Conservation (phyloP, 805 yeast species). For the Jamesozyma spencerorum region DNA sequence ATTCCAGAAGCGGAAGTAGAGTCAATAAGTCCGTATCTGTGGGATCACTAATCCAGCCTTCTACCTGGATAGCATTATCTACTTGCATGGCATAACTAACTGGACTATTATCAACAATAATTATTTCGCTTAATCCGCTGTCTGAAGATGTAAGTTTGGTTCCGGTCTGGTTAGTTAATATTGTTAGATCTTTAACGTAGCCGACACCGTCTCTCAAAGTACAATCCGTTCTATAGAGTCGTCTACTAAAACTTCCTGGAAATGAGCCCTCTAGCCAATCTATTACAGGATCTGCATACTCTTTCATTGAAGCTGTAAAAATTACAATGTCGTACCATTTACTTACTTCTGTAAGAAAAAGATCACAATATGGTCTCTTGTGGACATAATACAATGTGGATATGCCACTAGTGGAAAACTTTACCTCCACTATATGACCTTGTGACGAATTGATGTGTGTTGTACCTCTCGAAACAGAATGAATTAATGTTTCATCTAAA, state of each 20-base stretch:
- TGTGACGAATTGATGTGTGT: constrained; percentile 27
- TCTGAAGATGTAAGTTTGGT: not conserved
- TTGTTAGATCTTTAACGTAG: constrained; percentile 63
- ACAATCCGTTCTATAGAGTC: constrained; percentile 77
- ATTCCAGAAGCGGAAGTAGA: constrained; percentile 56
- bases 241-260: constrained; percentile 45
- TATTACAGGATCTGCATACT: constrained; percentile 94
- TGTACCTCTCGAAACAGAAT: constrained; percentile 64
- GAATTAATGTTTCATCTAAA: constrained; percentile 89
- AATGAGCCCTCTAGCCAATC: constrained; percentile 67
- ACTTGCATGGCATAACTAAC: constrained; percentile 76
- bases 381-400: constrained; percentile 83
- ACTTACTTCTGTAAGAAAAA: constrained; percentile 65
- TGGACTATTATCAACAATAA: constrained; percentile 90
- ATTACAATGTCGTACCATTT: constrained; percentile 85
- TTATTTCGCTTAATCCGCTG: constrained; percentile 40
- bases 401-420: constrained; percentile 44
- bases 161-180: constrained; percentile 5
- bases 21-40: constrained; percentile 75
- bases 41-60: constrained; percentile 98
- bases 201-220: constrained; percentile 70
- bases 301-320: constrained; percentile 90
- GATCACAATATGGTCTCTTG: constrained; percentile 86
- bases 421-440: constrained; percentile 75
- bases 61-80: constrained; percentile 84